A percentile compares a stretch with the other conserved stretches of the same genome.
These are phyloP conservation scores for Bolboschoenus planiculmis DNA, from an alignment of 176 grass and related monocot genomes.

Conservation along the genomic window DNA sequence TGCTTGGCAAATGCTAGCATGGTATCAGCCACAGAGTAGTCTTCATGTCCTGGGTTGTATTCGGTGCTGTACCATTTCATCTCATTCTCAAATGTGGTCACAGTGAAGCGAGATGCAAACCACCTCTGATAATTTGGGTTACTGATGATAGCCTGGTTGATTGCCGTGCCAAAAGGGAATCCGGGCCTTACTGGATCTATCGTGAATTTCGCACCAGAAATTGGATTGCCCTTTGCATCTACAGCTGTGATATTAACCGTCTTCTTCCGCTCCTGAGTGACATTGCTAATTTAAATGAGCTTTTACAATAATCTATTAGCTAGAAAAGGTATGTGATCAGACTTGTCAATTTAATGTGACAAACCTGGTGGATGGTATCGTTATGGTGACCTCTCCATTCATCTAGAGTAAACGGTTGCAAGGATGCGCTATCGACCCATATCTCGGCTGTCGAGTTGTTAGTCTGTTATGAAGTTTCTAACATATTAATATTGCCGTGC, in stretches of 20 bases:
- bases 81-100: slow-evolving; percentile 97
- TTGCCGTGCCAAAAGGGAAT: slow-evolving; percentile 75
- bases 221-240: slow-evolving; percentile 35
- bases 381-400: slow-evolving; percentile 66
- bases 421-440: slow-evolving; percentile 76
- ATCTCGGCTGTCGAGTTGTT: slow-evolving; percentile 42
- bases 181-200: slow-evolving; percentile 35
- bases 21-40: slow-evolving; percentile 57
- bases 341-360: neutral
- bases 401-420: slow-evolving; percentile 64
- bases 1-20: slow-evolving; percentile 58
- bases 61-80: slow-evolving; percentile 96
- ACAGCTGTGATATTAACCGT: slow-evolving; percentile 28
- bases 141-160: slow-evolving; percentile 47
- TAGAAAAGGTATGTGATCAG: neutral
- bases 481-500: slow-evolving; percentile 10
- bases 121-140: slow-evolving; percentile 56
- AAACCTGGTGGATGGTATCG: slow-evolving; percentile 39
- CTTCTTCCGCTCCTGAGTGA: slow-evolving; percentile 25
- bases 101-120: slow-evolving; percentile 77
- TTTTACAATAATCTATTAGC: neutral
- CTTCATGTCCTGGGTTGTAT: slow-evolving; percentile 23
- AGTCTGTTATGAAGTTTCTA: slow-evolving; percentile 41
- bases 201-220: slow-evolving; percentile 41
- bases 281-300: neutral